A percentile compares a stretch with the other conserved stretches of the same genome.
These are phyloP conservation scores for Candida berthetii DNA, from an alignment of 805 yeast genomes.

Conservation along the genomic window DNA sequence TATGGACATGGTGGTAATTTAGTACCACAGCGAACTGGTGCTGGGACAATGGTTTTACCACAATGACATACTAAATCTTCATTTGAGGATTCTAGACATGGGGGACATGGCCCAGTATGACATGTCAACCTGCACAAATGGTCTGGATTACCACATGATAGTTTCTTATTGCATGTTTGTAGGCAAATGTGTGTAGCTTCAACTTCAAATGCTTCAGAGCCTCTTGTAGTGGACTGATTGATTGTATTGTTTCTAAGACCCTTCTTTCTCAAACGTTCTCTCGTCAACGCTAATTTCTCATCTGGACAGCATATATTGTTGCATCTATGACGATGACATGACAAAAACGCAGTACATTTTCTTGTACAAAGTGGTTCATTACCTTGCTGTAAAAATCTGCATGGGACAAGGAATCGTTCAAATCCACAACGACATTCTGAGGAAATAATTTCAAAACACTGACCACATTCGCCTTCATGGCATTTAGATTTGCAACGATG, in stretches of 20 bases:
- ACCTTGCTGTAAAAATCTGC: conserved; percentile 48
- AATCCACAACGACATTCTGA: conserved; percentile 59
- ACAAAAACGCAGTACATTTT: conserved; percentile 68
- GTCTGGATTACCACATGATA: conserved; percentile 49
- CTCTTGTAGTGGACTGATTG: conserved; percentile 19
- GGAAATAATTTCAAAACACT: conserved; percentile 50
- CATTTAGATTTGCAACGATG: conserved; percentile 68
- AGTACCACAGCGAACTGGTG: conserved; percentile 85
- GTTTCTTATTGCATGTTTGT: conserved; percentile 51
- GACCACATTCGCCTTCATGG: conserved; percentile 72
- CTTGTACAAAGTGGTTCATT: conserved; percentile 55
- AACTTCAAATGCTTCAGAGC: conserved; percentile 48
- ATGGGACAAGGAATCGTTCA: conserved; percentile 53
- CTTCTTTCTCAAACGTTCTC: conserved; percentile 43
- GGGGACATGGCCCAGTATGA: conserved; percentile 75
- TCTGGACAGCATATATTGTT: conserved; percentile 60
- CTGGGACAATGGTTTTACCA: conserved; percentile 69
- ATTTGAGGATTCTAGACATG: conserved; percentile 74
- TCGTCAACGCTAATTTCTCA: conserved; percentile 48
- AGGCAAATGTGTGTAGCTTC: conserved; percentile 77
- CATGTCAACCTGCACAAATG: conserved; percentile 69
- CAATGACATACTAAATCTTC: conserved; percentile 78
- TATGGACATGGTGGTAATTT: conserved; percentile 55
- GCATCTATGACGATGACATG: conserved; percentile 81
- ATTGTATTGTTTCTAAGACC: conserved; percentile 38